phyloP scores from a whole-genome alignment of 495 filamentous ascomycete genomes.

The Talaromyces proteolyticus region DNA sequence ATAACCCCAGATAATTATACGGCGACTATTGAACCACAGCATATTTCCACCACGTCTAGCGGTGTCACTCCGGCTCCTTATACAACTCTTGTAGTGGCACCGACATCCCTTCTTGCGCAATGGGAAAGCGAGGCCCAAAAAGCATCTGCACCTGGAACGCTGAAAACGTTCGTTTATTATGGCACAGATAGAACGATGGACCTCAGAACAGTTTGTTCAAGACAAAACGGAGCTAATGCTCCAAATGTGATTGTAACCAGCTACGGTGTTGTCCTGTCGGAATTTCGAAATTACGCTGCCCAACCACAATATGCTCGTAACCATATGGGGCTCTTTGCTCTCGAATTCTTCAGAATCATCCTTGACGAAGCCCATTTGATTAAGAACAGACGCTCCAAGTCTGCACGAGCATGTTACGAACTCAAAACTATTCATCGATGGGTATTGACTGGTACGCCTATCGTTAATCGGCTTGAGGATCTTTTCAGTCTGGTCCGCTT shows the following conservation, averaged over 20 bases:
- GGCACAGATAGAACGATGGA: constrained; percentile 75
- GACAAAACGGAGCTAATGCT: constrained; percentile 63
- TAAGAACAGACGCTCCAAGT: constrained; percentile 86
- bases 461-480: constrained; percentile 94
- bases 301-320: constrained; percentile 47
- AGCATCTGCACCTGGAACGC: constrained; percentile 71
- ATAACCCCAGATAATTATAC: constrained; percentile 42
- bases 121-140: constrained; percentile 95
- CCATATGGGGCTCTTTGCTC: constrained; percentile 75
- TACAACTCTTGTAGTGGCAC: constrained; percentile 91
- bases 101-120: constrained; percentile 88
- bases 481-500: constrained; percentile 94
- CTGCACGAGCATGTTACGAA: constrained; percentile 88
- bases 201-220: constrained; percentile 69
- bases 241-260: constrained; percentile 94
- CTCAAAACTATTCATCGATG: constrained; percentile 80
- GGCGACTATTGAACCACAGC: constrained; percentile 28
- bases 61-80: constrained; percentile 65
- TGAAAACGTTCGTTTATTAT: constrained; percentile 88
- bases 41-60: constrained; percentile 47
- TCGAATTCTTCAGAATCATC: constrained; percentile 91
- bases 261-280: constrained; percentile 87
- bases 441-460: constrained; percentile 92
- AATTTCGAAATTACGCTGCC: constrained; percentile 66
- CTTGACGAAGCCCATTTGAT: constrained; percentile 93